Percentiles rank a stretch among this genome's conserved stretches.
Conservation (phyloP, 1,139 yeast species). For the Entelexis paramagnoliae region DNA sequence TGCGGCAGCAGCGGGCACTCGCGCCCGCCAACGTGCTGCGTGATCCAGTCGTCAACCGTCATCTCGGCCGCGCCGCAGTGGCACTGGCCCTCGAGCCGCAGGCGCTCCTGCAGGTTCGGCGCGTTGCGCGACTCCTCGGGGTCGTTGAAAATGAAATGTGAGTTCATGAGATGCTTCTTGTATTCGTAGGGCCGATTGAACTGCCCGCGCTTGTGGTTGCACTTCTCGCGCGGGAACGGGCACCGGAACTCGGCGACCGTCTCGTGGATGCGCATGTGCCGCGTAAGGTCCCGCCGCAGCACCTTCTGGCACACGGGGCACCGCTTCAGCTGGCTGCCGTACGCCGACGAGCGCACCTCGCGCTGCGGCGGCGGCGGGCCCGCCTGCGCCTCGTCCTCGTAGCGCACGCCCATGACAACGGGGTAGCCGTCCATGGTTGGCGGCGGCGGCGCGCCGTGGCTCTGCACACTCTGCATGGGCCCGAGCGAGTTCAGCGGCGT, state of each 20-base stretch:
- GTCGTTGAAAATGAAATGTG: constrained; percentile 48
- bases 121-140: constrained; percentile 36
- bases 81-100: constrained; percentile 46
- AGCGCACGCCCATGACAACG: background rate
- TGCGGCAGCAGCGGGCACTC: constrained; percentile 4
- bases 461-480: constrained; percentile 4
- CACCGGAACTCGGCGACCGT: constrained; percentile 49
- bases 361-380: background rate
- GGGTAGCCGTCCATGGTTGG: background rate
- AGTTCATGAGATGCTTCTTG: constrained; percentile 55
- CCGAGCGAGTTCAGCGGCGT: constrained; percentile 1
- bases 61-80: constrained; percentile 43
- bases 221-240: constrained; percentile 45
- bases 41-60: constrained; percentile 48
- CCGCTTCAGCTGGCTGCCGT: constrained; percentile 3
- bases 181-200: constrained; percentile 63
- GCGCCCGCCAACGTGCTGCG: constrained; percentile 37
- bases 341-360: background rate
- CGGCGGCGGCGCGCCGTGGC: constrained; percentile 3
- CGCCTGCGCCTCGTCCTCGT: background rate
- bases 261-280: constrained; percentile 59
- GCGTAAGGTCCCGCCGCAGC: constrained; percentile 51
- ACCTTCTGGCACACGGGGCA: constrained; percentile 51
- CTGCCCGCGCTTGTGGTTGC: constrained; percentile 52
- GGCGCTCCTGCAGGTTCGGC: constrained; percentile 47